A percentile compares a stretch with the other conserved stretches of the same genome.
phyloP scores from a whole-genome alignment of 371 early-diverging fungal genomes.

The Blakeslea trispora region DNA sequence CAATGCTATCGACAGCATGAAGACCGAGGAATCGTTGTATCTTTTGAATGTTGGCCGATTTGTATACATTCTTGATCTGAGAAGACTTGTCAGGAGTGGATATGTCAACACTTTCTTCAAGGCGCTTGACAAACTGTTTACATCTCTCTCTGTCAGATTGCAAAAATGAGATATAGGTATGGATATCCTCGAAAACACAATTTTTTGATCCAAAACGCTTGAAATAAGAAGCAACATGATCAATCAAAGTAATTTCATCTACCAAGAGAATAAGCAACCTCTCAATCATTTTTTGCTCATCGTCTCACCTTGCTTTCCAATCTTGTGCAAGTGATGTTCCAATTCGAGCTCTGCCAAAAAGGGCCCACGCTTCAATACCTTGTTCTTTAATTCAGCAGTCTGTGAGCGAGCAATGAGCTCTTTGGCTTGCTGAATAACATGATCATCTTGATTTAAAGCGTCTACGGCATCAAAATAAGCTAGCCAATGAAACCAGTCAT shows the following conservation, averaged over 20 bases:
- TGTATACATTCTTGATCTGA: slow-evolving; percentile 45
- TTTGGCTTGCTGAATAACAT: slow-evolving; percentile 39
- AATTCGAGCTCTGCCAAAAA: slow-evolving; percentile 76
- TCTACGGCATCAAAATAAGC: slow-evolving; percentile 63
- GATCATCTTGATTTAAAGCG: slow-evolving; percentile 25
- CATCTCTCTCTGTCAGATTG: slow-evolving; percentile 27
- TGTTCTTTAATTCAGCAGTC: slow-evolving; percentile 34
- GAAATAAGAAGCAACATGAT: slow-evolving; percentile 63
- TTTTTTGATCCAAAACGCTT: slow-evolving; percentile 66
- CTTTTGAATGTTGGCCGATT: slow-evolving; percentile 55
- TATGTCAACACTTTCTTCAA: slow-evolving; percentile 38
- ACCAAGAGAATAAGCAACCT: slow-evolving; percentile 3
- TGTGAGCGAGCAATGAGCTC: slow-evolving; percentile 41
- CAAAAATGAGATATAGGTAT: slow-evolving; percentile 54
- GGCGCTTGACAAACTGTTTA: slow-evolving; percentile 33
- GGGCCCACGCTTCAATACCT: slow-evolving; percentile 66
- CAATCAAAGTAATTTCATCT: slow-evolving; percentile 39
- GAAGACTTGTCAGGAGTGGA: slow-evolving; percentile 24
- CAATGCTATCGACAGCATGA: slow-evolving; percentile 20
- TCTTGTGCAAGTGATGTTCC: slow-evolving; percentile 44
- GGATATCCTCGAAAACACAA: slow-evolving; percentile 81
- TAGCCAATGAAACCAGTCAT: slow-evolving; percentile 73
- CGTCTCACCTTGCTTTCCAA: slow-evolving; percentile 24
- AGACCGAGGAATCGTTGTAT: slow-evolving; percentile 54
- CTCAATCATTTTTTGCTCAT: no score